Evolutionary conservation across 1,139 yeast genomes (phyloP), one percentile per base, ranked within the genome.

Genomic region (Lodderomyces beijingensis): DNA sequence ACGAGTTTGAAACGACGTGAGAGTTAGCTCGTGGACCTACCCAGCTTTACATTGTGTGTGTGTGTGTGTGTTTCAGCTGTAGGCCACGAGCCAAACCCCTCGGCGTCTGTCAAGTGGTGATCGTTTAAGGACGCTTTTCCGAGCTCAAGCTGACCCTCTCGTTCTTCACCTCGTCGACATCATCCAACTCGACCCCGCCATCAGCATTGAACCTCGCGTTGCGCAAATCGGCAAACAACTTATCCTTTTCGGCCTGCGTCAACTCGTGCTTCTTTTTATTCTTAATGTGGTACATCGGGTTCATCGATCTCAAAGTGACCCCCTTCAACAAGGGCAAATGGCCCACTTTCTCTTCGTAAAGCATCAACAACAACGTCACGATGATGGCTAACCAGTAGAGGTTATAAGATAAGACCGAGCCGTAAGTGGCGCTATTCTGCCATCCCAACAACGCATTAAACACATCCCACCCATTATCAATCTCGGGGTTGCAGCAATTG

Each of bases 361-460:
- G 62, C 82, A 83, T 74, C 44, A 77, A 52, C 6, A 51, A 36
- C 31, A 85, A 57, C 34, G 68, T 60, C 20, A 55, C 46, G 39
- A 83, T 77, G 33, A 86, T 55, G 12, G 61, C 59, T 25, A 79
- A 40, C 95, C 95, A 86, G 65, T 85, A 86, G 27, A 83, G 43
- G 62, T 83, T 84, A 66, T 86, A 86, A 27, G 87, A 74, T 27
- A 85, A 61, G 38, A 86, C 84, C 1, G 93, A 81, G 32, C 93
- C 91, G 50, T 83, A 74, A 41, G 93, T 85, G 39, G 95, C 95
- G 37, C 88, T 72, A 59, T 86, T 86, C 64, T 85, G 94, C 95
- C 95, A 86, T 44, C 95, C 95, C 35, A 86, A 62, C 35, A 85
- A 58, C 9, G 94, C 83, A 50, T 84, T 85, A 70, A 86, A 86